These are phyloP conservation scores for Penicillium silybi DNA, from an alignment of 495 filamentous ascomycete genomes.

Conservation along the genomic window DNA sequence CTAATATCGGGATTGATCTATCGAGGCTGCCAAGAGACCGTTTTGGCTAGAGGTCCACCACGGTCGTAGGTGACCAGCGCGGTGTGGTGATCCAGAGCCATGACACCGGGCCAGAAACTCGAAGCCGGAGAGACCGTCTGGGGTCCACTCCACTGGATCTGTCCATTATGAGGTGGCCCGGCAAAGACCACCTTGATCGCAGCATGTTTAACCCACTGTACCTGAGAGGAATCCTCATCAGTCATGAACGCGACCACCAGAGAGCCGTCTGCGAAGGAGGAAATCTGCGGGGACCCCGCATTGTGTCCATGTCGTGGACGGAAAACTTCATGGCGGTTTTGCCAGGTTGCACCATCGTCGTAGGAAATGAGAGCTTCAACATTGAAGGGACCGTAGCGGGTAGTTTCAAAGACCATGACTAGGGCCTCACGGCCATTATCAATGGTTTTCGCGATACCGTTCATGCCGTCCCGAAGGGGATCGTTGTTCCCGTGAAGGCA, in stretches of 20 bases:
- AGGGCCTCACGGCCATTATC: constrained; percentile 44
- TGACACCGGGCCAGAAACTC: constrained; percentile 44
- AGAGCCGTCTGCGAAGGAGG: constrained; percentile 52
- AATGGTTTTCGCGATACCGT: constrained; percentile 44
- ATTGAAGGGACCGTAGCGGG: constrained; percentile 45
- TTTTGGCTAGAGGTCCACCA: constrained; percentile 33
- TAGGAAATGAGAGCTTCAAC: constrained; percentile 54
- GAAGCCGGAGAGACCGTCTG: constrained; percentile 25
- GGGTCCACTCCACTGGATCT: constrained; percentile 31
- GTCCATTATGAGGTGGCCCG: constrained; percentile 32
- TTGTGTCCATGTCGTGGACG: constrained; percentile 39
- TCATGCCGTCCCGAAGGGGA: constrained; percentile 57
- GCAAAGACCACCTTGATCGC: constrained; percentile 40
- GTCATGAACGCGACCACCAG: constrained; percentile 60
- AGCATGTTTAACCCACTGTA: constrained; percentile 39
- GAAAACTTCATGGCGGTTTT: constrained; percentile 48
- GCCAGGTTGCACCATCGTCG: constrained; percentile 55
- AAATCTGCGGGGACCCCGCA: constrained; percentile 58
- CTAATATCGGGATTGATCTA: neutral
- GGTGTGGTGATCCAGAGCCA: constrained; percentile 33
- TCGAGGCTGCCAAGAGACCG: constrained; percentile 25
- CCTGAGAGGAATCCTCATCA: constrained; percentile 46
- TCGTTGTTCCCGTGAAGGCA: constrained; percentile 45
- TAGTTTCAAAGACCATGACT: constrained; percentile 59
- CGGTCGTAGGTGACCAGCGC: constrained; percentile 42